Conservation (phyloP, 305 asterid genomes). For the Galium porrigens region DNA sequence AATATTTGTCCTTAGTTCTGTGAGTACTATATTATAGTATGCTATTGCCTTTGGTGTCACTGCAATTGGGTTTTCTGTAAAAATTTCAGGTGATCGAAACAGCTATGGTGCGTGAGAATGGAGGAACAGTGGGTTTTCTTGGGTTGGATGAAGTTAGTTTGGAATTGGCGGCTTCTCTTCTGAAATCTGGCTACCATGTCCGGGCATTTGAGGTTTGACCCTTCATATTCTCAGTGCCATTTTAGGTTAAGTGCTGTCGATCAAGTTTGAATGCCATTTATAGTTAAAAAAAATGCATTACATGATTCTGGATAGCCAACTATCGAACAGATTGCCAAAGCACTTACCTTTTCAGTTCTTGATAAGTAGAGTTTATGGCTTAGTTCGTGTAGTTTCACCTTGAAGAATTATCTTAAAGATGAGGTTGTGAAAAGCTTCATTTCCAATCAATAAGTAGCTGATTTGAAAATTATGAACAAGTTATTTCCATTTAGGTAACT, state of each 20-base stretch:
- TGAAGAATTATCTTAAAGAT: not conserved
- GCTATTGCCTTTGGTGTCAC: not conserved
- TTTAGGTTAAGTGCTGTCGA: not conserved
- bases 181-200: slow-evolving; percentile 44
- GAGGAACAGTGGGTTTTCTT: slow-evolving; percentile 44
- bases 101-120: slow-evolving; percentile 32
- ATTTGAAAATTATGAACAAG: not conserved
- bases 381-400: not conserved
- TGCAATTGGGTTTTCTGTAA: not conserved
- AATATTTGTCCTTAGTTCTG: not conserved
- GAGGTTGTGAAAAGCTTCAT: not conserved
- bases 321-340: not conserved
- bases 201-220: slow-evolving; percentile 61
- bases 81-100: not conserved
- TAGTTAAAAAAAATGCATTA: too few relatives aligned
- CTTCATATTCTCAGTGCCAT: not conserved
- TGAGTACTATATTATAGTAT: not conserved
- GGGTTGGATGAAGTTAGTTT: slow-evolving; percentile 67
- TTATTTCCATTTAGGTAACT: not conserved
- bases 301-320: not conserved
- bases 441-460: not conserved
- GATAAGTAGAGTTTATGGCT: not conserved
- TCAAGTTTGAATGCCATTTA: not conserved
- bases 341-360: not conserved
- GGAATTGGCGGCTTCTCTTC: slow-evolving; percentile 57